Evolutionary conservation across 2,329 filamentous ascomycete genomes (phyloP).

Genomic region (Neonectria punicea): DNA sequence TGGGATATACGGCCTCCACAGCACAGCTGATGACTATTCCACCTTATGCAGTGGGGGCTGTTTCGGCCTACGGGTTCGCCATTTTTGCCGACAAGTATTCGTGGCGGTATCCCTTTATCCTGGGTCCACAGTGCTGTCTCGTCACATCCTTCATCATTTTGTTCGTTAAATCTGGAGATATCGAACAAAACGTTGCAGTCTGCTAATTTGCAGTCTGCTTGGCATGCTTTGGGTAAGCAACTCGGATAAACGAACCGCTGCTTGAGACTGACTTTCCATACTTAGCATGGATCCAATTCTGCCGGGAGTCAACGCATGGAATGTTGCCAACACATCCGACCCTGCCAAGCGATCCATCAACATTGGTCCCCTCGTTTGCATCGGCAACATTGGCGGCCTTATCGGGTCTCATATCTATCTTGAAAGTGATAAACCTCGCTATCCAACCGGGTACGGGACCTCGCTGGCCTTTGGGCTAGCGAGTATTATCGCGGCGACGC

Average conservation of each 20-base stretch:
- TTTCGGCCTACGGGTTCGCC: conserved; percentile 47
- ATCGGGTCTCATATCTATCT: conserved; percentile 53
- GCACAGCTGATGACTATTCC: conserved; percentile 50
- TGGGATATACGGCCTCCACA: conserved; percentile 51
- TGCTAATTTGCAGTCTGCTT: conserved; percentile 58
- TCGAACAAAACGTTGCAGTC: conserved; percentile 52
- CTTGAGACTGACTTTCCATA: conserved; percentile 50
- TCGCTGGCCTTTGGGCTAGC: conserved; percentile 45
- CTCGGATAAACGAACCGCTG: too few species aligned
- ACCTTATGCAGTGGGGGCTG: conserved; percentile 49
- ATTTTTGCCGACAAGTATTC: conserved; percentile 50
- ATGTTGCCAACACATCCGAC: conserved; percentile 50
- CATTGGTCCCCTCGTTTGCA: conserved; percentile 53
- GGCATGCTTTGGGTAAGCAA: conserved; percentile 46
- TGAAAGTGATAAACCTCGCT: conserved; percentile 47
- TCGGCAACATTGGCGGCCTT: conserved; percentile 55
- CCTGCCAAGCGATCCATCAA: conserved; percentile 54
- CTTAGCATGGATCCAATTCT: conserved; percentile 59
- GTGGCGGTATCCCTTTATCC: conserved; percentile 53
- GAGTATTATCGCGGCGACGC: conserved; percentile 43
- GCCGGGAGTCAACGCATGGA: conserved; percentile 54
- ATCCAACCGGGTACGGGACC: conserved; percentile 49
- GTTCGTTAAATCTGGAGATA: conserved; percentile 49
- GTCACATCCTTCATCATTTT: conserved; percentile 51
- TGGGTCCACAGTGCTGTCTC: conserved; percentile 47